Conservation (phyloP, 805 yeast species). For the Myxozyma sirexii region DNA sequence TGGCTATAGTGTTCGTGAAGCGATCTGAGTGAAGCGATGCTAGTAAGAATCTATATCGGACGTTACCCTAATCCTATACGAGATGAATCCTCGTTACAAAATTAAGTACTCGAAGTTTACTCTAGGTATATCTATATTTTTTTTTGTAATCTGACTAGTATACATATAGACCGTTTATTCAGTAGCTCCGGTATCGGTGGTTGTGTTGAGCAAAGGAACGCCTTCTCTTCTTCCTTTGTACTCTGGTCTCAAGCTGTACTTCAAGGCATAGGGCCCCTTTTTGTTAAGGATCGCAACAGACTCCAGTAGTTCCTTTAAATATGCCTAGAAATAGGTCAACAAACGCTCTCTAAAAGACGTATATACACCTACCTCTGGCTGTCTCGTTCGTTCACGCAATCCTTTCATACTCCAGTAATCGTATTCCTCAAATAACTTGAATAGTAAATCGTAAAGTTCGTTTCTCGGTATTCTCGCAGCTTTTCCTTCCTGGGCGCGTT, state of each 20-base stretch:
- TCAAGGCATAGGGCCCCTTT: conserved; percentile 94
- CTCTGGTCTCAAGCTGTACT: conserved; percentile 87
- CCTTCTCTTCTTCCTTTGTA: conserved; percentile 54
- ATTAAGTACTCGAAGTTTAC: no score
- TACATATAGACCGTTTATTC: background rate
- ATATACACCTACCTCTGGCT: conserved; percentile 64
- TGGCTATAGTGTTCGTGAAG: background rate
- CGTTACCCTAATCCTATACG: no score
- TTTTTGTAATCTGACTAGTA: background rate
- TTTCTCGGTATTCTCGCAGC: conserved; percentile 93
- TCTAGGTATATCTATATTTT: no score
- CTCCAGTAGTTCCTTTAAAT: conserved; percentile 86
- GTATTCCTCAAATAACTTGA: conserved; percentile 88
- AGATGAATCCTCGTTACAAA: no score
- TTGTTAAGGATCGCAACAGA: conserved; percentile 85
- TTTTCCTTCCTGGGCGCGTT: conserved; percentile 63
- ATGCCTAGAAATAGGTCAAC: conserved; percentile 51
- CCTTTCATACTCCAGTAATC: conserved; percentile 98
- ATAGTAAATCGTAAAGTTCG: conserved; percentile 83
- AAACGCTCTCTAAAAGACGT: background rate
- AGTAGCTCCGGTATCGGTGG: background rate
- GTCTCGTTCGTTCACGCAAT: conserved; percentile 87
- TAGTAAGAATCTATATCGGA: no score
- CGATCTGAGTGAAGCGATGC: no score
- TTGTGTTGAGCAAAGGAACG: background rate